Percentiles rank a stretch among this genome's conserved stretches.
These are phyloP conservation scores for Ceratobasidium sp. DNA, from an alignment of 1,284 basidiomycete genomes.

Conservation along the genomic window DNA sequence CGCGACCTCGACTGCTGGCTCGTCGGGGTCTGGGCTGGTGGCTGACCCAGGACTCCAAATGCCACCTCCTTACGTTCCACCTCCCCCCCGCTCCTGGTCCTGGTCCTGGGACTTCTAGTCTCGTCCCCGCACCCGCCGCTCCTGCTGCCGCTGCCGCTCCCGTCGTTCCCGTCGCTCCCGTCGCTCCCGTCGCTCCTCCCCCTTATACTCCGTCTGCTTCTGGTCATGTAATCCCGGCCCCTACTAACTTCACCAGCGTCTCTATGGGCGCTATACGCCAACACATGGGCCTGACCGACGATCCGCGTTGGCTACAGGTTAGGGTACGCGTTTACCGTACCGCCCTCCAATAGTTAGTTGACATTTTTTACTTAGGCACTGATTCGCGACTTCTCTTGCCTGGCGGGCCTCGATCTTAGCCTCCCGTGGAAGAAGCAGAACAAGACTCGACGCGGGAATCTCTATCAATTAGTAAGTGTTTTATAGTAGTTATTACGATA, in stretches of 20 bases:
- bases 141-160: no score
- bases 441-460: background rate
- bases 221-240: background rate
- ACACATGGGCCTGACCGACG: background rate
- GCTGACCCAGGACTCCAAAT: background rate
- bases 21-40: background rate
- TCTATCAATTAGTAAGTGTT: background rate
- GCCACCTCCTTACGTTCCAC: background rate
- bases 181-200: no score
- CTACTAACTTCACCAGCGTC: background rate
- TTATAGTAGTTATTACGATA: background rate
- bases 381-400: background rate
- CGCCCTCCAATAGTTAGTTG: no score
- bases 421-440: conserved; percentile 14
- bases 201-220: no score
- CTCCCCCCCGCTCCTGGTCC: background rate
- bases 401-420: conserved; percentile 3
- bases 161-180: no score
- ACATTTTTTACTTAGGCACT: background rate
- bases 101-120: background rate
- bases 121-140: no score
- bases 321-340: background rate
- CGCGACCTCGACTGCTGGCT: background rate
- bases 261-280: background rate
- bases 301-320: background rate